Evolutionary conservation across 1,284 basidiomycete species (phyloP).

Genomic region (Ceratobasidium sp.): DNA sequence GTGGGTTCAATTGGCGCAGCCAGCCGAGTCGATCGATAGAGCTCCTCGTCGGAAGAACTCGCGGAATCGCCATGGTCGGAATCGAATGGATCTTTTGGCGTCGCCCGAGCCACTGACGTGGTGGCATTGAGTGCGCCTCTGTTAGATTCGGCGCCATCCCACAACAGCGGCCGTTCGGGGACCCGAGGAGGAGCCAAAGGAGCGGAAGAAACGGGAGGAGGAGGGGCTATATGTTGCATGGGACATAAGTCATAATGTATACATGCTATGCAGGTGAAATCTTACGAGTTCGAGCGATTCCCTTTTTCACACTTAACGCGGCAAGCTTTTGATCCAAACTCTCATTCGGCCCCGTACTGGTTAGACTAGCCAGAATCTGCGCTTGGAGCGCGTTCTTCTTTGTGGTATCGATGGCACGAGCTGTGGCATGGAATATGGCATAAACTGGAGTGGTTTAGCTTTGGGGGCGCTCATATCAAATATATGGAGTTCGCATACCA

Average conservation of each 20-base stretch:
- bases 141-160: not conserved
- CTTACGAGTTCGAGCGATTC: constrained; percentile 49
- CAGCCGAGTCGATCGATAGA: constrained; percentile 60
- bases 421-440: constrained; percentile 78
- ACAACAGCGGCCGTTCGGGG: constrained; percentile 53
- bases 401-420: constrained; percentile 78
- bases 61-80: constrained; percentile 63
- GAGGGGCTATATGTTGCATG: constrained; percentile 49
- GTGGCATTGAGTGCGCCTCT: not conserved
- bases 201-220: constrained; percentile 46
- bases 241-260: constrained; percentile 46
- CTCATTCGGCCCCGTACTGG: constrained; percentile 63
- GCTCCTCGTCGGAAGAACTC: constrained; percentile 80
- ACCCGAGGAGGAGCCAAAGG: constrained; percentile 66
- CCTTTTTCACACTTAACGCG: constrained; percentile 48
- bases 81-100: constrained; percentile 48
- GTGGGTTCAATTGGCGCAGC: constrained; percentile 64
- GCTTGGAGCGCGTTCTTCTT: constrained; percentile 77
- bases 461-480: not conserved
- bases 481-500: constrained; percentile 57
- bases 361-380: constrained; percentile 68
- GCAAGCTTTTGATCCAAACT: constrained; percentile 76
- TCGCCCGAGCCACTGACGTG: not conserved
- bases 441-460: constrained; percentile 64
- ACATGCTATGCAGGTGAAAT: constrained; percentile 47